Percentiles rank a stretch among this genome's conserved stretches.
Evolutionary conservation across 2,329 filamentous ascomycete genomes (phyloP).

Genomic region (Penicillium sclerotigenum): DNA sequence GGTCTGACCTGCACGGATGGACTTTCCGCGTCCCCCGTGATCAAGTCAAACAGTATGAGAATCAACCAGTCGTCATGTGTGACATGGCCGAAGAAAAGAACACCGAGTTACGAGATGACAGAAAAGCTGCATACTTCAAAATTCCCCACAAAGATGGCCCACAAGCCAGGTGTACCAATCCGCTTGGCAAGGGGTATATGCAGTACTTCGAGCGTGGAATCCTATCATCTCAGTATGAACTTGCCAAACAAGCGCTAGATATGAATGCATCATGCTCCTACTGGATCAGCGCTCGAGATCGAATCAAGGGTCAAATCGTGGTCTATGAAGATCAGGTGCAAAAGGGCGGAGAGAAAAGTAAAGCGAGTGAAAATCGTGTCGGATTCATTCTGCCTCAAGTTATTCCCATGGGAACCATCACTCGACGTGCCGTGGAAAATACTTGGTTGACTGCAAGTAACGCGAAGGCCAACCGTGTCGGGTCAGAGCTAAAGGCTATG

Average conservation of each 20-base stretch:
- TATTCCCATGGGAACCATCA: conserved; percentile 98
- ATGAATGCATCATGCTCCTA: conserved; percentile 99
- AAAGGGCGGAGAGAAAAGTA: conserved; percentile 17
- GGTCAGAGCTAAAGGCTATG: conserved; percentile 96
- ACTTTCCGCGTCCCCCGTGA: conserved; percentile 72
- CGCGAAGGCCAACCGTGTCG: conserved; percentile 91
- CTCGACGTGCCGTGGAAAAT: conserved; percentile 88
- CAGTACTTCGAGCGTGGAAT: conserved; percentile 86
- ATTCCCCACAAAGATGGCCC: conserved; percentile 95
- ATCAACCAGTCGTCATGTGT: conserved; percentile 70
- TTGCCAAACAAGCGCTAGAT: conserved; percentile 90
- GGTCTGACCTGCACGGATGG: conserved; percentile 93
- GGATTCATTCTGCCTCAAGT: conserved; percentile 93
- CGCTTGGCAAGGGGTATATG: conserved; percentile 87
- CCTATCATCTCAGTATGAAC: conserved; percentile 79
- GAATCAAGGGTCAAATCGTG: conserved; percentile 93
- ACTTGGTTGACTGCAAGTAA: conserved; percentile 98
- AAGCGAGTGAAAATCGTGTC: conserved; percentile 35
- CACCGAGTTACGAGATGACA: conserved; percentile 63
- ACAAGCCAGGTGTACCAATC: conserved; percentile 75
- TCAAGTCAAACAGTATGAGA: conserved; percentile 63
- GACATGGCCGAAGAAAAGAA: conserved; percentile 75
- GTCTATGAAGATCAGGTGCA: conserved; percentile 70
- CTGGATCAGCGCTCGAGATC: conserved; percentile 93
- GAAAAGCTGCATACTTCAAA: conserved; percentile 73